These are phyloP conservation scores for Circinella minor DNA, from an alignment of 371 early-diverging fungal genomes.

Conservation along the genomic window DNA sequence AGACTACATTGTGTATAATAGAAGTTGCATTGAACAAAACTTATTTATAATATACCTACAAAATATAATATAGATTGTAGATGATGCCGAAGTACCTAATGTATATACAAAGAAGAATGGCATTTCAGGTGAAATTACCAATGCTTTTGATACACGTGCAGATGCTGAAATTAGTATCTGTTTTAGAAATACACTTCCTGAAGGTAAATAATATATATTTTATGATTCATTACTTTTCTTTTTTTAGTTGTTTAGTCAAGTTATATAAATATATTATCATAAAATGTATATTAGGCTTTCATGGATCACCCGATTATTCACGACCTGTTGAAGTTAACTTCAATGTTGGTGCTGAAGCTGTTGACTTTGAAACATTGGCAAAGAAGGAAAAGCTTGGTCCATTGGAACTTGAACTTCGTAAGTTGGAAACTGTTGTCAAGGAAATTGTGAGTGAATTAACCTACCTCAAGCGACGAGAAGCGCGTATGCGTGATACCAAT, in stretches of 20 bases:
- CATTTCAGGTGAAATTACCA: slow-evolving; percentile 57
- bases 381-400: slow-evolving; percentile 84
- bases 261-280: too few relatives aligned
- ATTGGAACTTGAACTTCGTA: slow-evolving; percentile 85
- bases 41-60: too few relatives aligned
- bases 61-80: slow-evolving; percentile 54
- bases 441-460: slow-evolving; percentile 84
- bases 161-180: slow-evolving; percentile 87
- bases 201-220: slow-evolving; percentile 48
- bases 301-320: slow-evolving; percentile 57
- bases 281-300: slow-evolving; percentile 45
- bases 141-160: slow-evolving; percentile 77
- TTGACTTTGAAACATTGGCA: slow-evolving; percentile 69
- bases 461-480: slow-evolving; percentile 78
- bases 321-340: slow-evolving; percentile 76
- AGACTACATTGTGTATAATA: too few relatives aligned
- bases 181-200: slow-evolving; percentile 80
- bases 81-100: slow-evolving; percentile 65
- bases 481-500: slow-evolving; percentile 85
- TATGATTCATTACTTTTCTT: too few relatives aligned
- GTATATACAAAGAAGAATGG: slow-evolving; percentile 64
- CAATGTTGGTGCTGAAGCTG: slow-evolving; percentile 87
- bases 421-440: slow-evolving; percentile 76
- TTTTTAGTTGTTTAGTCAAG: too few relatives aligned
- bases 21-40: too few relatives aligned